Percentiles rank a stretch among this genome's conserved stretches.
Conservation (phyloP, 1,284 basidiomycete species). For the Malassezia japonica region DNA sequence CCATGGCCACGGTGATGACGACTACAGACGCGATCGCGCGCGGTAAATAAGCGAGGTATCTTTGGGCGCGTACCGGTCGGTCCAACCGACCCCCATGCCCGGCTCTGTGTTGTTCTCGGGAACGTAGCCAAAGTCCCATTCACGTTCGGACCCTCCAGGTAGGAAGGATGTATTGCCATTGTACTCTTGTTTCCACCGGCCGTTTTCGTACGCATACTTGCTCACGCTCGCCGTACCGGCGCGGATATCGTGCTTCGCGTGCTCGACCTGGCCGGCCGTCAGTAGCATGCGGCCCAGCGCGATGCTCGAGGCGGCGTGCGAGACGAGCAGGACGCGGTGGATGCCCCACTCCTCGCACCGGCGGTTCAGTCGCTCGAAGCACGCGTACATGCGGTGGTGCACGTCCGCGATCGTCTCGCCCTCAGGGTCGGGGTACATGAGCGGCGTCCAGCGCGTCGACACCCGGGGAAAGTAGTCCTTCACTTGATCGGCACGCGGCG, state of each 20-base stretch:
- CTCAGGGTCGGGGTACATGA: slow-evolving; percentile 59
- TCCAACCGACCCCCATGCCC: slow-evolving; percentile 33
- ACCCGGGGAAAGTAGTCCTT: slow-evolving; percentile 57
- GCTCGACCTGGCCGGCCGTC: slow-evolving; percentile 49
- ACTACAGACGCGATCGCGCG: slow-evolving; percentile 2
- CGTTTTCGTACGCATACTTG: slow-evolving; percentile 22
- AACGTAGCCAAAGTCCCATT: slow-evolving; percentile 57
- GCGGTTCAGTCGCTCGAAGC: slow-evolving; percentile 50
- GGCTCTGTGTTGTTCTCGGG: slow-evolving; percentile 32
- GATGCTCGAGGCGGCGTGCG: slow-evolving; percentile 70
- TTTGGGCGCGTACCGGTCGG: slow-evolving; percentile 18
- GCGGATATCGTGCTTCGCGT: slow-evolving; percentile 47
- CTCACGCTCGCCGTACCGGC: slow-evolving; percentile 37
- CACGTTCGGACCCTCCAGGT: slow-evolving; percentile 57
- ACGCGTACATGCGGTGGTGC: slow-evolving; percentile 57
- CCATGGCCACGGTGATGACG: slow-evolving; percentile 10
- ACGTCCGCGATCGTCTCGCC: slow-evolving; percentile 62
- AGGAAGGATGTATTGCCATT: slow-evolving; percentile 35
- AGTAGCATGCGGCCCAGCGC: slow-evolving; percentile 60
- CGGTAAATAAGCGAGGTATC: slow-evolving; percentile 1
- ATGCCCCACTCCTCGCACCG: slow-evolving; percentile 46
- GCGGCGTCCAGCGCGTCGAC: slow-evolving; percentile 56
- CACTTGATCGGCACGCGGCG: slow-evolving; percentile 53
- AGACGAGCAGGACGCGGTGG: slow-evolving; percentile 59
- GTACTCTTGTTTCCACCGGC: slow-evolving; percentile 24